These are phyloP conservation scores for Geotrichum carabidarum DNA, from an alignment of 1,139 yeast genomes.

Conservation along the genomic window DNA sequence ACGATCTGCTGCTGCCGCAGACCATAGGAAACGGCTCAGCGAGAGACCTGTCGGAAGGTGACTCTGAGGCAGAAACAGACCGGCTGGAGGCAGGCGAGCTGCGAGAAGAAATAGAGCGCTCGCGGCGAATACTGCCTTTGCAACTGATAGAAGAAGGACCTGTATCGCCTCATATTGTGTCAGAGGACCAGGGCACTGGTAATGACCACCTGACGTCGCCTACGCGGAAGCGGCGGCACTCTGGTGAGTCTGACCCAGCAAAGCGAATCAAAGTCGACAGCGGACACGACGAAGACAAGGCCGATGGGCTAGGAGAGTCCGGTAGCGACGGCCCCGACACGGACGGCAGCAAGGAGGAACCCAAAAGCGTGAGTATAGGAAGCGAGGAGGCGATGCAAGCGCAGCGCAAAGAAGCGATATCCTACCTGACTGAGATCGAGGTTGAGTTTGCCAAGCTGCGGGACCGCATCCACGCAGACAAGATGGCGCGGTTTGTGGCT, in stretches of 20 bases:
- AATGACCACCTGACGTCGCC: slow-evolving; percentile 3
- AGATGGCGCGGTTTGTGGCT: slow-evolving; percentile 65
- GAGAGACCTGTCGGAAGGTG: slow-evolving; percentile 21
- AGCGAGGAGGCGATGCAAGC: slow-evolving; percentile 44
- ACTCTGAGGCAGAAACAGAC: slow-evolving; percentile 77
- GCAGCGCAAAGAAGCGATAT: slow-evolving; percentile 56
- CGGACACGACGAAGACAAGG: slow-evolving; percentile 11
- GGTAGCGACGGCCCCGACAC: slow-evolving; percentile 25
- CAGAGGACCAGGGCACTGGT: not conserved
- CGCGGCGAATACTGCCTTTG: not conserved
- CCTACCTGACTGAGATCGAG: slow-evolving; percentile 71
- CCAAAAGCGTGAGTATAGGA: slow-evolving; percentile 17
- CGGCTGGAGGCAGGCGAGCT: slow-evolving; percentile 47
- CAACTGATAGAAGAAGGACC: slow-evolving; percentile 4
- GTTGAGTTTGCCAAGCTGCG: slow-evolving; percentile 78
- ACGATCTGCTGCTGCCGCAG: slow-evolving; percentile 7
- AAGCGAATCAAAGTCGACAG: slow-evolving; percentile 16
- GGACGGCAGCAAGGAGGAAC: slow-evolving; percentile 22
- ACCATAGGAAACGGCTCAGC: not conserved
- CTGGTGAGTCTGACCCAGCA: not conserved
- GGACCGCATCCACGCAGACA: slow-evolving; percentile 53
- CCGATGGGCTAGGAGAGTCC: slow-evolving; percentile 20
- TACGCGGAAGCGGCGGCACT: slow-evolving; percentile 20
- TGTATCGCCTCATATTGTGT: not conserved
- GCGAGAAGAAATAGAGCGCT: slow-evolving; percentile 6